Percentiles rank a stretch among this genome's conserved stretches.
phyloP scores from a whole-genome alignment of 1,139 yeast species.

The Entelexis paramagnoliae region DNA sequence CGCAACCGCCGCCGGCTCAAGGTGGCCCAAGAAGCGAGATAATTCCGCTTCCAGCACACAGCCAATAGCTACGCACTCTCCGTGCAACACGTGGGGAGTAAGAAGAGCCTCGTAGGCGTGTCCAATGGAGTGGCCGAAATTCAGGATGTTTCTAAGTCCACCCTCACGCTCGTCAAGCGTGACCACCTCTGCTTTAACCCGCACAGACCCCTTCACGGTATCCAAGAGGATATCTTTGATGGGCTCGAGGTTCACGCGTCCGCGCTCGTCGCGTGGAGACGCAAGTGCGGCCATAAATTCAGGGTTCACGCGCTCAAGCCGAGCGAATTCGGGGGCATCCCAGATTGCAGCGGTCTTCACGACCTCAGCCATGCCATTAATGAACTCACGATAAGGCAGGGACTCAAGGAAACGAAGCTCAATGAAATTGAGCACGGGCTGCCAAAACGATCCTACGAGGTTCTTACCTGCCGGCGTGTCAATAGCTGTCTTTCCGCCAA shows the following conservation, averaged over 20 bases:
- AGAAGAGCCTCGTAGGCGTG: slow-evolving; percentile 96
- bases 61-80: slow-evolving; percentile 95
- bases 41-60: slow-evolving; percentile 92
- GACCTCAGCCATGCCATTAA: slow-evolving; percentile 98
- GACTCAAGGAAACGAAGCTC: slow-evolving; percentile 83
- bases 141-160: slow-evolving; percentile 79
- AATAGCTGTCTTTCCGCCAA: slow-evolving; percentile 97
- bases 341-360: slow-evolving; percentile 97
- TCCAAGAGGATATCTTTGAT: slow-evolving; percentile 66
- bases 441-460: slow-evolving; percentile 96
- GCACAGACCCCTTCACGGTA: slow-evolving; percentile 75
- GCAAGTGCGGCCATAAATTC: slow-evolving; percentile 53
- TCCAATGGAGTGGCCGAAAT: slow-evolving; percentile 96
- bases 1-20: slow-evolving; percentile 90
- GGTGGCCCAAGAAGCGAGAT: slow-evolving; percentile 76
- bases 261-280: slow-evolving; percentile 33
- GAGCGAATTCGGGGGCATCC: slow-evolving; percentile 77
- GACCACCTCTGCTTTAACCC: slow-evolving; percentile 89
- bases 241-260: slow-evolving; percentile 47
- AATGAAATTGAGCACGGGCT: slow-evolving; percentile 78
- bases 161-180: slow-evolving; percentile 93
- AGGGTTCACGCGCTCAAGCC: slow-evolving; percentile 69
- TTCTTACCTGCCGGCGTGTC: slow-evolving; percentile 97
- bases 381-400: slow-evolving; percentile 84
- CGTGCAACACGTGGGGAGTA: slow-evolving; percentile 93